These are phyloP conservation scores for Xerocomus potaroensis DNA, from an alignment of 768 basidiomycete species.

Conservation along the genomic window DNA sequence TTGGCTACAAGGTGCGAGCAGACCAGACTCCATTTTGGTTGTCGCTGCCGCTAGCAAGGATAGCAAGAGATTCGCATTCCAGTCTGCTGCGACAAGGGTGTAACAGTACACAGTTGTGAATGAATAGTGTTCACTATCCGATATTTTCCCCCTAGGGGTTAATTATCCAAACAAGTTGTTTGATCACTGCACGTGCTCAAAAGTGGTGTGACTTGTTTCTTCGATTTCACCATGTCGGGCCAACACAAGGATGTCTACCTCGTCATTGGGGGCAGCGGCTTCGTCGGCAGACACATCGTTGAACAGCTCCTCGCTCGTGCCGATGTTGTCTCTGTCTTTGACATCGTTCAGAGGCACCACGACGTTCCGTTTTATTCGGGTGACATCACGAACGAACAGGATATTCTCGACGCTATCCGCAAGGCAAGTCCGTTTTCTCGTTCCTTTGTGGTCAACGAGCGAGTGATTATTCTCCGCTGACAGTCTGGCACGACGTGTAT, in stretches of 20 bases:
- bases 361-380: conserved; percentile 86
- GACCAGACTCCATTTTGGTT: too few species aligned
- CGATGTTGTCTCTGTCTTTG: conserved; percentile 81
- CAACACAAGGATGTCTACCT: conserved; percentile 64
- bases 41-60: too few species aligned
- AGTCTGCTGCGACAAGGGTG: too few species aligned
- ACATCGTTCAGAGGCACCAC: conserved; percentile 87
- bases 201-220: conserved; percentile 3
- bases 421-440: conserved; percentile 45
- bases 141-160: too few species aligned
- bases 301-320: conserved; percentile 75
- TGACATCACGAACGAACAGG: conserved; percentile 77
- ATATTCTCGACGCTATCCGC: conserved; percentile 66
- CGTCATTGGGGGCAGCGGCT: conserved; percentile 93
- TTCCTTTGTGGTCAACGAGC: not conserved
- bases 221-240: conserved; percentile 13
- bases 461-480: not conserved
- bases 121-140: too few species aligned
- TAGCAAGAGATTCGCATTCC: too few species aligned
- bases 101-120: too few species aligned
- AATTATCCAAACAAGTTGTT: too few species aligned
- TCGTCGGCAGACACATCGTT: conserved; percentile 89
- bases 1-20: too few species aligned
- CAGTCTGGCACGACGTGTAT: conserved; percentile 85
- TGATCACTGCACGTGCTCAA: not conserved